phyloP scores from a whole-genome alignment of 257 asterid genomes.

The Petrea volubilis region DNA sequence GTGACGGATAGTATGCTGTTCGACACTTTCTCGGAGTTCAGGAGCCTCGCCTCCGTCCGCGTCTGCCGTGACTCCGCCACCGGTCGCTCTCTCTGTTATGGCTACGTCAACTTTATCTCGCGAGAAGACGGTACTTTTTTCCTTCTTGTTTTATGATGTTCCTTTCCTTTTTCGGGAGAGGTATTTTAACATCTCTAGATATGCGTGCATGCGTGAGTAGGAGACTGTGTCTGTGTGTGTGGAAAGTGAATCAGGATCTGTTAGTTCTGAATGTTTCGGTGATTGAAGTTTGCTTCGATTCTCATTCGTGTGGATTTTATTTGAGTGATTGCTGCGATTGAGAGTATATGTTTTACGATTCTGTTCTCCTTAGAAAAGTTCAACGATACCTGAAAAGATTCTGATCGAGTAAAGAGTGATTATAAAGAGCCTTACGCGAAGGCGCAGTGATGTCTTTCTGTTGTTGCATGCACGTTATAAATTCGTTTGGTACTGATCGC shows the following conservation, averaged over 20 bases:
- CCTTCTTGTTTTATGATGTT: not conserved
- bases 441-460: not conserved
- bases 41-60: slow-evolving; percentile 27
- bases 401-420: not conserved
- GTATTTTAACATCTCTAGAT: not conserved
- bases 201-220: not conserved
- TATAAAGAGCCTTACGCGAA: not conserved
- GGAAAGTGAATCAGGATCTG: not conserved
- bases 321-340: not conserved
- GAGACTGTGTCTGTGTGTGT: not conserved
- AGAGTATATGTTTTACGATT: not conserved
- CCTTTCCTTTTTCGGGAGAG: not conserved
- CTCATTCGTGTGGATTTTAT: not conserved
- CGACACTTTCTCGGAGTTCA: slow-evolving; percentile 29
- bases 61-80: slow-evolving; percentile 31
- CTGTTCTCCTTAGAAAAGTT: not conserved
- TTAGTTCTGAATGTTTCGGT: not conserved
- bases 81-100: slow-evolving; percentile 33
- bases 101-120: slow-evolving; percentile 29
- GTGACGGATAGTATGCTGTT: slow-evolving; percentile 27
- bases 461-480: not conserved
- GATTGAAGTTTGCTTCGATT: not conserved
- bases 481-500: not conserved
- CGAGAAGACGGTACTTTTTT: slow-evolving; percentile 27
- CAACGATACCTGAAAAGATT: not conserved